Evolutionary conservation across 306 rosid genomes (phyloP), one percentile per base, ranked within the genome.

Genomic region (Cucumis cinereus): DNA sequence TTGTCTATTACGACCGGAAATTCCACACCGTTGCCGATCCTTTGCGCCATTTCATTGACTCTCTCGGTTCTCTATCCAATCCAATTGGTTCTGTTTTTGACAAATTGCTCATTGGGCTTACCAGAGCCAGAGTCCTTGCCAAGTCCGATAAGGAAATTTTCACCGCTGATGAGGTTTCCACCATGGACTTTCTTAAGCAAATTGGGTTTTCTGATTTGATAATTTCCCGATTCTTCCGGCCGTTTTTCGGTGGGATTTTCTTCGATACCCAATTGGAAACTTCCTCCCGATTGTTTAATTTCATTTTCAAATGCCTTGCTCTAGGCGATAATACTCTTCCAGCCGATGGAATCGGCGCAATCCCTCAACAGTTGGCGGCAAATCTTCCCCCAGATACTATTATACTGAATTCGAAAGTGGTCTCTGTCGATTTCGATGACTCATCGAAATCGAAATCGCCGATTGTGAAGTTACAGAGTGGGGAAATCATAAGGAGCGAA

Each of bases 1-100:
- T 75, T 22, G 78, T 90, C 64, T 91, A 87, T 81, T 83, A 84
- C 83, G 14, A 77, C 28, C 91, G 89, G 23, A 63, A 80, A 59
- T 91, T 94, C 82, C 93, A 91, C 94, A 91, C 89, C 57, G 93
- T 94, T n/a, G 91, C 96, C 1, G 87, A 94, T 35, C 96, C 98
- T 17, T 35, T 90, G 2, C 87, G 93, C 43, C 93, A 93, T 61
- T 85, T 93, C 71, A 36, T 52, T 47, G 97, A 90, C 74, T 82
- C 96, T 59, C 63, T 80, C 1, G 53, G 24, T 19, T 91, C 97
- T 38, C 90, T 94, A 6, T 4, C 85, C 0, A 91, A 94, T 54
- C 97, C 95, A 0, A 85, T 94, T 13, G 95, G 97, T 2, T 82
- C 96, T 2, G 5, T 92, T 23, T 8, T 79, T 17, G 98, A 93